Evolutionary conservation across 441 rosid genomes (phyloP).

Genomic region (Adansonia rubrostipa): DNA sequence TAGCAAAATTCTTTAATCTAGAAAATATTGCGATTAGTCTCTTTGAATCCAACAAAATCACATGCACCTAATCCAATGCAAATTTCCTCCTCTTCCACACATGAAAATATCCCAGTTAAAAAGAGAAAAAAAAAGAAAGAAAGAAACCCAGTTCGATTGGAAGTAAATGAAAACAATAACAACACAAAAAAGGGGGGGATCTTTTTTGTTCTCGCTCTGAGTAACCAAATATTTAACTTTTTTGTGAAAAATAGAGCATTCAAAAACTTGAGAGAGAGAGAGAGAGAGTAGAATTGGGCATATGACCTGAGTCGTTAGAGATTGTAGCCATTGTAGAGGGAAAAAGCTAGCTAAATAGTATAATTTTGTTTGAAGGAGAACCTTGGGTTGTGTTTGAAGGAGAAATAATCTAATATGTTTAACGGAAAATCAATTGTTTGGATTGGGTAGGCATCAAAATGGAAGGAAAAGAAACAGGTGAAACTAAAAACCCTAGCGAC

Average conservation of each 20-base stretch:
- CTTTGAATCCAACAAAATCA: neutral
- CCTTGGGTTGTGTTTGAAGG: neutral
- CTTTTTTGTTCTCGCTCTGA: neutral
- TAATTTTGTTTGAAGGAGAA: neutral
- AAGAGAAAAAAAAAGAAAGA: neutral
- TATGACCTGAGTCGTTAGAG: neutral
- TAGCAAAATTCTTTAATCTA: neutral
- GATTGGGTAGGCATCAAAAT: too few relatives aligned
- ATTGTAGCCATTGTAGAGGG: neutral
- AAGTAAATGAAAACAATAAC: neutral
- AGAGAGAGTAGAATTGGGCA: neutral
- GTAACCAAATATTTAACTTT: neutral
- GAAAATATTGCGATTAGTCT: neutral
- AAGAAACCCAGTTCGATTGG: neutral
- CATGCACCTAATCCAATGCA: neutral
- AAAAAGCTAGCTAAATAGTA: neutral
- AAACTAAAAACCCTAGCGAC: too few relatives aligned
- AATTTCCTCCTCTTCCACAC: neutral
- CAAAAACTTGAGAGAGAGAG: neutral
- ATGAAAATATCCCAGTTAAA: neutral
- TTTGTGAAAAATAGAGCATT: neutral
- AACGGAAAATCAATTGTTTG: too few relatives aligned
- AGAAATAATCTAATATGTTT: neutral
- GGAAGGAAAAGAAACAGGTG: too few relatives aligned
- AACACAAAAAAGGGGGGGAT: neutral